Evolutionary conservation across 2,329 filamentous ascomycete species (phyloP), one percentile per base, ranked within the genome.

Genomic region (Aspergillus clavatus): DNA sequence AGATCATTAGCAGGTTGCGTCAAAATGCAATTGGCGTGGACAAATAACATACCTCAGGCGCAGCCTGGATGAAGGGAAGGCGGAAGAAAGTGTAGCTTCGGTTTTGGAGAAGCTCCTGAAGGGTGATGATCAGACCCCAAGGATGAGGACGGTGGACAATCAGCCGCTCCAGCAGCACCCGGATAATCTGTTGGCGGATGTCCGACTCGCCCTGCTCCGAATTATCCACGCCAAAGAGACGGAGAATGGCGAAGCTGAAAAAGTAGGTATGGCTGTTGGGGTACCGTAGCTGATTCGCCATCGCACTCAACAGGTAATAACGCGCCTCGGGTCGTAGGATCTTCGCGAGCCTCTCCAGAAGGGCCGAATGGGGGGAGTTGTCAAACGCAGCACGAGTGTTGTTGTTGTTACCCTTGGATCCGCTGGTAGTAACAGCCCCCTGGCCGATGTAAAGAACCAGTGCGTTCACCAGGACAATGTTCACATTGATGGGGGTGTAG

Each of bases 41-140:
- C 42, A 21, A 24, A 5, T 14, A 45, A 54, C 66, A 67, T 75
- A 94, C 89, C 76, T 96, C 89, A 54, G 89, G 89, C 56, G 85
- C 82, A 54, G 84, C 80, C 74, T 95, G 94, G 70, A 97, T 87
- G 60, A 95, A 96, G 21, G 88, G 87, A 55, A 95, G 77, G 40
- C 93, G 87, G 74, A 94, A 97, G 75, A 98, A 95, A 61, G 83
- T 83, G 68, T 91, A 94, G 62, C 83, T 87, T 43, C 87, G 84
- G 65, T 95, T 96, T 75, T 95, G 94, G 55, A 95, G 77, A 46
- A 98, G 78, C 72, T 97, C 93, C 52, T 93, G 73, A 50, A 95
- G 79, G 27, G 89, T 91, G 51, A 90, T 84, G 64, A 96, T 84
- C 35, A 98, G 73, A 10, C 94, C 94, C 91, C 91, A 97, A 14